Evolutionary conservation across 1,139 yeast genomes (phyloP).

Genomic region (Diutina ranongensis): DNA sequence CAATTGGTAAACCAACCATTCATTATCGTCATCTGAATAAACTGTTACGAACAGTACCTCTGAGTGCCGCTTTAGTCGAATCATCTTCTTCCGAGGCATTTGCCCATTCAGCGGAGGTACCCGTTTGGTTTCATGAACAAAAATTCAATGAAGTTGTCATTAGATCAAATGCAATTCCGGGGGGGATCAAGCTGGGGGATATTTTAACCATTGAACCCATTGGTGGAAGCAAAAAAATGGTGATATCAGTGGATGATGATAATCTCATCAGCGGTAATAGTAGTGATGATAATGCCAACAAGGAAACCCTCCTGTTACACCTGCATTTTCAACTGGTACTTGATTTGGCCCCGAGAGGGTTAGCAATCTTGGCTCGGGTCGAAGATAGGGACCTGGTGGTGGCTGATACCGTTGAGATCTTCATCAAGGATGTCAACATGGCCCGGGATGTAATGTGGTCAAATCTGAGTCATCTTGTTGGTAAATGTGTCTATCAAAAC

Average conservation of each 20-base stretch:
- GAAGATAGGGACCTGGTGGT: slow-evolving; percentile 32
- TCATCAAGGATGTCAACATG: slow-evolving; percentile 68
- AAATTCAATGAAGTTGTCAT: slow-evolving; percentile 52
- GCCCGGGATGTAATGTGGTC: slow-evolving; percentile 95
- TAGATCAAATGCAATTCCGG: slow-evolving; percentile 46
- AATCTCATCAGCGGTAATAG: slow-evolving; percentile 28
- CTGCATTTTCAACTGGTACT: slow-evolving; percentile 50
- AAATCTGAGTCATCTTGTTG: slow-evolving; percentile 49
- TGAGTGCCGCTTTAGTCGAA: not conserved
- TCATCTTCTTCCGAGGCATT: not conserved
- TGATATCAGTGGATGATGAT: slow-evolving; percentile 15
- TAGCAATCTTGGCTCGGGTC: slow-evolving; percentile 41
- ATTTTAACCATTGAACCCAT: slow-evolving; percentile 44
- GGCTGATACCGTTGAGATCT: slow-evolving; percentile 75
- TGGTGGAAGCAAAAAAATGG: slow-evolving; percentile 22
- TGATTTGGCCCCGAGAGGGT: slow-evolving; percentile 57
- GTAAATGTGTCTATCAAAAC: slow-evolving; percentile 53
- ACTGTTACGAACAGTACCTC: not conserved
- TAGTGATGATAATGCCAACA: slow-evolving; percentile 11
- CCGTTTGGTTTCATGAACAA: slow-evolving; percentile 67
- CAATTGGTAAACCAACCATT: not conserved
- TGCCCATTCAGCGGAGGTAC: slow-evolving; percentile 22
- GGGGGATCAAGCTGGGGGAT: slow-evolving; percentile 55
- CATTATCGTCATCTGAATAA: not conserved
- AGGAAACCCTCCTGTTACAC: slow-evolving; percentile 30